Conservation (phyloP, 2,329 filamentous ascomycete genomes). For the Stachybotrys elegans region DNA sequence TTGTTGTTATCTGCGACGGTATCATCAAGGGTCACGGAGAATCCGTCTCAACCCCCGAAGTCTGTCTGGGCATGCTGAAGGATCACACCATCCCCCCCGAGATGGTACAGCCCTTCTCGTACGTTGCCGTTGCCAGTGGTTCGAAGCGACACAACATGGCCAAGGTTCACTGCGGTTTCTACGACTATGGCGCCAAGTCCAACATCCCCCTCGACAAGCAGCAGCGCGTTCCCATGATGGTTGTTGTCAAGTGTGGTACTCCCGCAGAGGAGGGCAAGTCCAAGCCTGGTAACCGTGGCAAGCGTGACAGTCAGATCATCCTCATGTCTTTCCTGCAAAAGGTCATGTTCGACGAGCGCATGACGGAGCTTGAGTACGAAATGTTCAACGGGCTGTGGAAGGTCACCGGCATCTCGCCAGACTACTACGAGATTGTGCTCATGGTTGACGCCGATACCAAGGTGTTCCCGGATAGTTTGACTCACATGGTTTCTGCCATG, state of each 20-base stretch:
- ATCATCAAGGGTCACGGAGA: slow-evolving; percentile 97
- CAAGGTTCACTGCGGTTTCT: slow-evolving; percentile 96
- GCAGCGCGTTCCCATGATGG: slow-evolving; percentile 96
- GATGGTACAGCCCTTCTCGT: slow-evolving; percentile 86
- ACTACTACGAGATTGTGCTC: slow-evolving; percentile 96
- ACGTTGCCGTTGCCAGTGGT: slow-evolving; percentile 92
- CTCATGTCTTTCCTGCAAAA: slow-evolving; percentile 99
- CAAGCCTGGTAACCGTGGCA: slow-evolving; percentile 96
- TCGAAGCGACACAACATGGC: slow-evolving; percentile 99
- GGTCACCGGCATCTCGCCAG: slow-evolving; percentile 94
- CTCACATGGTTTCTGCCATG: slow-evolving; percentile 99
- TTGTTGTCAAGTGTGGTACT: slow-evolving; percentile 92
- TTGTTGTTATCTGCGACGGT: slow-evolving; percentile 94
- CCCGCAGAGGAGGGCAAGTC: slow-evolving; percentile 74
- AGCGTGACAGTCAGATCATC: slow-evolving; percentile 98
- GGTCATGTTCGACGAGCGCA: slow-evolving; percentile 99
- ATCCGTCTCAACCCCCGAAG: slow-evolving; percentile 78
- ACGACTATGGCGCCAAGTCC: slow-evolving; percentile 85
- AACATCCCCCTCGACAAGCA: slow-evolving; percentile 79
- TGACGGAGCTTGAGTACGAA: slow-evolving; percentile 98
- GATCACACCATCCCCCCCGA: slow-evolving; percentile 76
- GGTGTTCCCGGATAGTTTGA: slow-evolving; percentile 95
- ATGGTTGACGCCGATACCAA: slow-evolving; percentile 99
- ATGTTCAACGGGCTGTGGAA: slow-evolving; percentile 99
- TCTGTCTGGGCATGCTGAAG: slow-evolving; percentile 89